Evolutionary conservation across 2,329 filamentous ascomycete genomes (phyloP), one percentile per base, ranked within the genome.

Genomic region (Teratosphaeria epicoccoides): DNA sequence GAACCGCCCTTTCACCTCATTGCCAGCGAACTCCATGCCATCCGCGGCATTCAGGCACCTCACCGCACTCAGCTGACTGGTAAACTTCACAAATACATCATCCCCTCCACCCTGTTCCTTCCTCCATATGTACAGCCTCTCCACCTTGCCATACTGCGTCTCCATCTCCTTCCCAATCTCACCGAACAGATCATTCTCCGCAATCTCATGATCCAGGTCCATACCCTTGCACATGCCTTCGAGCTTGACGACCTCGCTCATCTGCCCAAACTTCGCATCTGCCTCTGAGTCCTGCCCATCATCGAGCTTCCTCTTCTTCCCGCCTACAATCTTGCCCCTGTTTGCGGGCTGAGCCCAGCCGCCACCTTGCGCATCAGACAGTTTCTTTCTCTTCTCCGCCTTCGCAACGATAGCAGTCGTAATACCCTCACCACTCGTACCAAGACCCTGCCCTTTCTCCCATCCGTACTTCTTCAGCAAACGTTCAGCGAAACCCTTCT

Each of bases 151-250:
- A 53, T 61, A 69, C 76, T 90, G 89, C 58, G 88, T 82, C 47
- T 83, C 84, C 68, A 94, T 96, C 66, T 95, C 88, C 63, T 96
- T 88, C 6, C 93, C 93, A 68, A 98, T 96, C 67, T 96, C 90
- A 71, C 97, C 91, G 60, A 91, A 84, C 48, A 98, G 72, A 50
- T 77, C 77, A 28, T 81, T 77, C 22, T 48, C 45, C 53, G 83
- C 80, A 47, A 95, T 81, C 68, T 96, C 91, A n/a, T 75, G 76
- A 52, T 84, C 79, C 44, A 95, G 71, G 64, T 95, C 78, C 75
- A 97, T 83, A 5, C 85, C 87, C 55, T 93, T 83, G 1, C 97
- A 78, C 87, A 97, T 96, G 47, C 87, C 84, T 49, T 79, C 78
- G 17, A 96, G 72, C 45, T 94, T 82, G 48, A 97, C 80, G 17